Percentiles rank a stretch among this genome's conserved stretches.
Evolutionary conservation across 2,329 filamentous ascomycete genomes (phyloP).

Genomic region (Diaporthe batatas): DNA sequence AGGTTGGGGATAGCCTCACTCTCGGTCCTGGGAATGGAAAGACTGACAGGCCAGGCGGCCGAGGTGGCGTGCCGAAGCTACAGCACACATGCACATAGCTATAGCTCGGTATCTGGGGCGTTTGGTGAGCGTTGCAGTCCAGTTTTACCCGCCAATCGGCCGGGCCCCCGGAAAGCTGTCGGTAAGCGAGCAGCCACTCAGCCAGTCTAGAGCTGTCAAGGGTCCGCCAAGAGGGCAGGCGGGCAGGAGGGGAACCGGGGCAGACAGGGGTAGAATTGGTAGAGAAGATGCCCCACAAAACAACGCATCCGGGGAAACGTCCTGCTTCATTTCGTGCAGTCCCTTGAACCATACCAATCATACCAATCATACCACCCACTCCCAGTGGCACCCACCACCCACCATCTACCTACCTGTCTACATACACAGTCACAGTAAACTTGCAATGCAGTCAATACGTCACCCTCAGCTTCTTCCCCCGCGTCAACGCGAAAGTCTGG

Average conservation of each 20-base stretch:
- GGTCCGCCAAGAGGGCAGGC: neutral
- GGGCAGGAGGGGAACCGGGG: neutral
- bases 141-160: conserved; percentile 23
- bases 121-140: neutral
- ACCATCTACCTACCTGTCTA: too few species aligned
- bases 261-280: neutral
- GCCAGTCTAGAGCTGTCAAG: neutral
- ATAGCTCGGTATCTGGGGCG: neutral
- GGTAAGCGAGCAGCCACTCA: neutral
- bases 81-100: neutral
- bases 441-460: neutral
- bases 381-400: too few species aligned
- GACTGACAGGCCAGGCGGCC: neutral
- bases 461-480: neutral
- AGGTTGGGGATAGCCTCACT: neutral
- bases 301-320: conserved; percentile 25
- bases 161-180: neutral
- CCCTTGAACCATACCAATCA: conserved; percentile 14
- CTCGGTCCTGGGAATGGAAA: too few species aligned
- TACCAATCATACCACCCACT: neutral
- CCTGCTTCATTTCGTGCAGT: conserved; percentile 27
- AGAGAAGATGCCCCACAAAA: neutral
- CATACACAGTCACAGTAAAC: too few species aligned
- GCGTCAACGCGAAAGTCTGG: neutral
- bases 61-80: neutral